Evolutionary conservation across 306 rosid genomes (phyloP).

Genomic region (Vigna reflexopilosa): DNA sequence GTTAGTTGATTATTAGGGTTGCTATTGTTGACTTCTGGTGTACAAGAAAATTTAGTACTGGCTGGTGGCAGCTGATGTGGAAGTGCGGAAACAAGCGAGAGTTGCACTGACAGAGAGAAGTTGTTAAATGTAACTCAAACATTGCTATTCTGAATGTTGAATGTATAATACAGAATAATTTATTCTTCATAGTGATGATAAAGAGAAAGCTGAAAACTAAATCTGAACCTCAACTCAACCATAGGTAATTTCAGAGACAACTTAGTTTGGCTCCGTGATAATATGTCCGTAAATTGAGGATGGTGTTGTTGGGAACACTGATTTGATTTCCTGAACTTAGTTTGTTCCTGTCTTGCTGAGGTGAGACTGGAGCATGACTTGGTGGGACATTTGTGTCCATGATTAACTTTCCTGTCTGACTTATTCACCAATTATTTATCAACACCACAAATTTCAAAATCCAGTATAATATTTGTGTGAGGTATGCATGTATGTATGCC

Average conservation of each 20-base stretch:
- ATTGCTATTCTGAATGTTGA: neutral
- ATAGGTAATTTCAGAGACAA: too few relatives aligned
- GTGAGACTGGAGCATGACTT: neutral
- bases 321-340: neutral
- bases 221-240: too few relatives aligned
- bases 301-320: neutral
- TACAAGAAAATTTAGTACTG: neutral
- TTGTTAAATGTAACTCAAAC: neutral
- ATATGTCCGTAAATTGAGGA: neutral
- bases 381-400: neutral
- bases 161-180: neutral
- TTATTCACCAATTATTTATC: neutral
- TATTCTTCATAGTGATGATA: neutral
- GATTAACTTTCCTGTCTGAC: neutral
- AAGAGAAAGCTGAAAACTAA: neutral
- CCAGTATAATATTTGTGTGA: neutral
- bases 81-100: neutral
- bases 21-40: neutral
- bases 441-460: neutral
- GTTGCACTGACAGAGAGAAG: neutral
- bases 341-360: neutral
- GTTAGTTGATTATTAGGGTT: slow-evolving; percentile 7
- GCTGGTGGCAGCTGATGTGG: too few relatives aligned
- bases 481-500: neutral
- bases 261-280: too few relatives aligned